phyloP scores from a whole-genome alignment of 1,284 basidiomycete species.

The Apiotrichum domesticum region DNA sequence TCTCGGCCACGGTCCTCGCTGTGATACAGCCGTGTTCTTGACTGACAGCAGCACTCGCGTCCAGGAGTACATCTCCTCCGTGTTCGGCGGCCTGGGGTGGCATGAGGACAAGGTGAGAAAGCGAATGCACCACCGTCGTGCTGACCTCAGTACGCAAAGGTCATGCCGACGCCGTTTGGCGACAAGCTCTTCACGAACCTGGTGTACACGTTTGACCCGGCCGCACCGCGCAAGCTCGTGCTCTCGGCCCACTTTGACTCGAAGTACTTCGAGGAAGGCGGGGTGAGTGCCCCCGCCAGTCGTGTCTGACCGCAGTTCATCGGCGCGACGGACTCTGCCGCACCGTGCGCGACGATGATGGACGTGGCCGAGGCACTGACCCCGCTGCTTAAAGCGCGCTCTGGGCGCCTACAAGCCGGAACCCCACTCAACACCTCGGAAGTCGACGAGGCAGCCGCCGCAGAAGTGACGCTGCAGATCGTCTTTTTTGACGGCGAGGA shows the following conservation, averaged over 20 bases:
- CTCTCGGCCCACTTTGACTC: slow-evolving; percentile 93
- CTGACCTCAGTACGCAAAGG: background rate
- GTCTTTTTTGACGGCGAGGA: slow-evolving; percentile 98
- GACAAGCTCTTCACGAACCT: slow-evolving; percentile 78
- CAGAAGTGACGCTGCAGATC: slow-evolving; percentile 82
- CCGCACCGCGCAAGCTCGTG: slow-evolving; percentile 74
- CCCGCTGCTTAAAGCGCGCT: slow-evolving; percentile 63
- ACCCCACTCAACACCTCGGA: slow-evolving; percentile 26
- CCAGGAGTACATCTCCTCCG: slow-evolving; percentile 65
- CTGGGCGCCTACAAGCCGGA: slow-evolving; percentile 53
- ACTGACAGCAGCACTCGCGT: slow-evolving; percentile 60
- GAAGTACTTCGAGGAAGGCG: slow-evolving; percentile 65
- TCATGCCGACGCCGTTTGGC: slow-evolving; percentile 70
- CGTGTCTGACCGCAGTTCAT: slow-evolving; percentile 60
- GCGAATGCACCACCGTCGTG: background rate
- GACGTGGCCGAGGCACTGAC: slow-evolving; percentile 77
- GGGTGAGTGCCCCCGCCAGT: slow-evolving; percentile 1
- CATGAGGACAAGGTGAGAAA: slow-evolving; percentile 59
- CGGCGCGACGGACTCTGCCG: slow-evolving; percentile 95
- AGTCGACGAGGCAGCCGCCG: slow-evolving; percentile 65
- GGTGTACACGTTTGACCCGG: slow-evolving; percentile 86
- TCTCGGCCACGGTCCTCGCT: too few relatives aligned
- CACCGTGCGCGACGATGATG: slow-evolving; percentile 87
- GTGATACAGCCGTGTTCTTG: too few relatives aligned
- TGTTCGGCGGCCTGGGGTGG: slow-evolving; percentile 70